Evolutionary conservation across 2,329 filamentous ascomycete genomes (phyloP).

Genomic region (Pseudophaeomoniella oleicola): DNA sequence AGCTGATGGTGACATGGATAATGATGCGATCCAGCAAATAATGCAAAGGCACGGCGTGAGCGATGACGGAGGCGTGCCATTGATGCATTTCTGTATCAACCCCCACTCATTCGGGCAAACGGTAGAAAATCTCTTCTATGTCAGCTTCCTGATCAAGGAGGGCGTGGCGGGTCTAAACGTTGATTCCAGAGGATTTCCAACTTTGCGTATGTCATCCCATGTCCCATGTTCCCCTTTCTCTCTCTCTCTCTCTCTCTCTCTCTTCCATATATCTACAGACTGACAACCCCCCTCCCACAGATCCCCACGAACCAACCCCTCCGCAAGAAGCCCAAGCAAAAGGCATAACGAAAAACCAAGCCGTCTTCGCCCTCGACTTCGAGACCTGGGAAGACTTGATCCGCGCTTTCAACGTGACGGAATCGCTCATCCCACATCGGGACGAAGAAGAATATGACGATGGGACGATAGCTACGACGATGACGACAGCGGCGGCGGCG

Average conservation of each 20-base stretch:
- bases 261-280: constrained; percentile 16
- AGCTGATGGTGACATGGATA: constrained; percentile 16
- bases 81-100: constrained; percentile 83
- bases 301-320: constrained; percentile 30
- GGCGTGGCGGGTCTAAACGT: constrained; percentile 60
- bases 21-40: constrained; percentile 30
- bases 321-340: constrained; percentile 33
- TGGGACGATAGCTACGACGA: constrained; percentile 27
- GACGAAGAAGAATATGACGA: constrained; percentile 37
- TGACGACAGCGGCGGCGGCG: no score
- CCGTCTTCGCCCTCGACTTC: constrained; percentile 79
- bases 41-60: constrained; percentile 54
- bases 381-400: constrained; percentile 68
- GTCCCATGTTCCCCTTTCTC: background rate
- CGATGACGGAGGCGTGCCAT: constrained; percentile 54
- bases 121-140: constrained; percentile 92
- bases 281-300: constrained; percentile 22
- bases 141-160: constrained; percentile 86
- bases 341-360: constrained; percentile 59
- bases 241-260: constrained; percentile 3
- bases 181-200: constrained; percentile 62
- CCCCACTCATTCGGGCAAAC: constrained; percentile 85
- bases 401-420: constrained; percentile 57
- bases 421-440: constrained; percentile 75
- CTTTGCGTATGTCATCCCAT: constrained; percentile 54